Percentiles rank a stretch among this genome's conserved stretches.
phyloP scores from a whole-genome alignment of 805 yeast genomes.

The Saccharomyces paradoxus region DNA sequence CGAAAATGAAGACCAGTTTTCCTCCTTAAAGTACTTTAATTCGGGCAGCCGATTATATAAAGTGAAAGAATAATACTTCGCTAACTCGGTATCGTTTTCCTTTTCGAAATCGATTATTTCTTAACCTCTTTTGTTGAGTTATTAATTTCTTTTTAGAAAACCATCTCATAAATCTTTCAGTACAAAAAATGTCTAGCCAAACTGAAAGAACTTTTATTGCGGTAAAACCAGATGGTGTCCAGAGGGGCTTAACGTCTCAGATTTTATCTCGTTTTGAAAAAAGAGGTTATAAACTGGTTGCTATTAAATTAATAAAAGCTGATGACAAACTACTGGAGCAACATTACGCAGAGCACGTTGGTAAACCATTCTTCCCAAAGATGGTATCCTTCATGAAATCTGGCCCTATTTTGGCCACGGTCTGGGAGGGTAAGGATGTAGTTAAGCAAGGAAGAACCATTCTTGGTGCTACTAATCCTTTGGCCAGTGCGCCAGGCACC shows the following conservation, averaged over 20 bases:
- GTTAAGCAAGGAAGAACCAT: slow-evolving; percentile 97
- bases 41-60: not conserved
- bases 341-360: slow-evolving; percentile 92
- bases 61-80: not conserved
- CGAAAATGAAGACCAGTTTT: not conserved
- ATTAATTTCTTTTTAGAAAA: not conserved
- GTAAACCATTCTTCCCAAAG: slow-evolving; percentile 97
- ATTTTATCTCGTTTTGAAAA: slow-evolving; percentile 90
- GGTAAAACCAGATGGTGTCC: slow-evolving; percentile 99
- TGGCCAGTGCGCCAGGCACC: slow-evolving; percentile 96
- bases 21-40: not conserved
- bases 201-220: slow-evolving; percentile 88
- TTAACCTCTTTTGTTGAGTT: not conserved
- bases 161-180: not conserved
- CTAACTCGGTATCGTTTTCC: not conserved
- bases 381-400: slow-evolving; percentile 92
- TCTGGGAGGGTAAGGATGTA: slow-evolving; percentile 99
- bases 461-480: slow-evolving; percentile 99
- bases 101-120: not conserved
- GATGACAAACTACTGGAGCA: slow-evolving; percentile 78
- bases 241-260: slow-evolving; percentile 89
- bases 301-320: slow-evolving; percentile 84
- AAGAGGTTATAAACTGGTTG: slow-evolving; percentile 97
- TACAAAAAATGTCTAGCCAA: not conserved
- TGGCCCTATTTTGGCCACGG: slow-evolving; percentile 98